Percentiles rank a stretch among this genome's conserved stretches.
Conservation (phyloP, 345 rosid genomes). For the Nasturtium officinale region DNA sequence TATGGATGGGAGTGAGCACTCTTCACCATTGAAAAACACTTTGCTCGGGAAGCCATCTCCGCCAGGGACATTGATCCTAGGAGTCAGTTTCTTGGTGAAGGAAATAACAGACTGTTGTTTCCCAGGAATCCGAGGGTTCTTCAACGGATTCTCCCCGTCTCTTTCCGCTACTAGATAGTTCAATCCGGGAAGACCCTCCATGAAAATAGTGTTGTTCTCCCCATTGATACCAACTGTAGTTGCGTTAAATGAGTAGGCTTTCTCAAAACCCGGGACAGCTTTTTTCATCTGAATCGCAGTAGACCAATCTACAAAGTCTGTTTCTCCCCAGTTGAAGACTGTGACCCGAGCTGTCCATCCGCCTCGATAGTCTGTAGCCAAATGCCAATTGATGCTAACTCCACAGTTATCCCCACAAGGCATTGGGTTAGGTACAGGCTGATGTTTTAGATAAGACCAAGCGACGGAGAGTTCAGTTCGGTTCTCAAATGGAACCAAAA, state of each 20-base stretch:
- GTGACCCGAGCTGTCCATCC: conserved; percentile 95
- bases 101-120: conserved; percentile 87
- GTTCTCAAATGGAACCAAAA: conserved; percentile 83
- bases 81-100: conserved; percentile 77
- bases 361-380: conserved; percentile 68
- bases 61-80: conserved; percentile 61
- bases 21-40: conserved; percentile 94
- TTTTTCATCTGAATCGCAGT: conserved; percentile 66
- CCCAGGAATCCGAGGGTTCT: conserved; percentile 78
- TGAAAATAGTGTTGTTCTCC: conserved; percentile 61
- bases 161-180: conserved; percentile 78
- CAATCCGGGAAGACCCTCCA: conserved; percentile 73
- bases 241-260: conserved; percentile 77
- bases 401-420: conserved; percentile 98
- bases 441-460: conserved; percentile 70
- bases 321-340: conserved; percentile 88
- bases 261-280: conserved; percentile 76
- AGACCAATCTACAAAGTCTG: conserved; percentile 83
- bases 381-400: conserved; percentile 92
- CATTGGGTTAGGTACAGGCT: conserved; percentile 67
- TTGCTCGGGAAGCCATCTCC: conserved; percentile 94
- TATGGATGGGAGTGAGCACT: conserved; percentile 72
- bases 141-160: conserved; percentile 59
- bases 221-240: conserved; percentile 43
- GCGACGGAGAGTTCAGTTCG: conserved; percentile 59